A percentile compares a stretch with the other conserved stretches of the same genome.
Evolutionary conservation across 164 flowering plant genomes (phyloP).

Genomic region (Platanus orientalis): DNA sequence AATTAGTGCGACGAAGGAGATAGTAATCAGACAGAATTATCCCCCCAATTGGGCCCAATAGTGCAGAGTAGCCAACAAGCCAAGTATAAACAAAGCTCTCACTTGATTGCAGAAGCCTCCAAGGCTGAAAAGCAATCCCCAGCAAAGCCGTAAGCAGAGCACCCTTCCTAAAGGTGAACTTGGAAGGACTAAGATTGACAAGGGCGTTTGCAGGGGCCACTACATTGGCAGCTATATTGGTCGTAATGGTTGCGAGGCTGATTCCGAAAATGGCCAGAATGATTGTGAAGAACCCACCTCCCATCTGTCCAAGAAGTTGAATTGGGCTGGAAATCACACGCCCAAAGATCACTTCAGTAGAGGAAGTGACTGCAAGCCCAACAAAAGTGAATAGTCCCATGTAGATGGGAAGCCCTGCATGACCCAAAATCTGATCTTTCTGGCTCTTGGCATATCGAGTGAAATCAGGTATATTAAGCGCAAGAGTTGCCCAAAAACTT

Average conservation of each 20-base stretch:
- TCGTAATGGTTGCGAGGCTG: constrained; percentile 75
- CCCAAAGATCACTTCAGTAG: constrained; percentile 76
- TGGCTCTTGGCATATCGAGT: constrained; percentile 75
- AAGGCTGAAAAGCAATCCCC: constrained; percentile 83
- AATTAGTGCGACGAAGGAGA: constrained; percentile 34
- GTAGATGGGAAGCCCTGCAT: constrained; percentile 76
- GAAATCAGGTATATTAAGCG: constrained; percentile 91
- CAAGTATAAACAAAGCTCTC: constrained; percentile 92
- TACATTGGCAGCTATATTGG: constrained; percentile 87
- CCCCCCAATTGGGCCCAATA: constrained; percentile 89
- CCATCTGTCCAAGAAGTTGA: constrained; percentile 61
- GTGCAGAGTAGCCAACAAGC: constrained; percentile 86
- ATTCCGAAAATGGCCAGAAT: constrained; percentile 70
- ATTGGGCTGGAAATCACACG: constrained; percentile 73
- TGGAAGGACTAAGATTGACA: constrained; percentile 71
- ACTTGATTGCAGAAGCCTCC: constrained; percentile 79
- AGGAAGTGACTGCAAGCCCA: constrained; percentile 84
- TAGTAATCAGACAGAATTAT: constrained; percentile 74
- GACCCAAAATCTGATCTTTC: constrained; percentile 78
- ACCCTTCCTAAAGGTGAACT: constrained; percentile 69
- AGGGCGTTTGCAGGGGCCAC: constrained; percentile 95
- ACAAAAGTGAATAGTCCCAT: constrained; percentile 89
- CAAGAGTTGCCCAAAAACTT: constrained; percentile 85
- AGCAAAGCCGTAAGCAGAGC: constrained; percentile 71
- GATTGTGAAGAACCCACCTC: constrained; percentile 47